Evolutionary conservation across 768 basidiomycete species (phyloP).

Genomic region (Collybia sordida): DNA sequence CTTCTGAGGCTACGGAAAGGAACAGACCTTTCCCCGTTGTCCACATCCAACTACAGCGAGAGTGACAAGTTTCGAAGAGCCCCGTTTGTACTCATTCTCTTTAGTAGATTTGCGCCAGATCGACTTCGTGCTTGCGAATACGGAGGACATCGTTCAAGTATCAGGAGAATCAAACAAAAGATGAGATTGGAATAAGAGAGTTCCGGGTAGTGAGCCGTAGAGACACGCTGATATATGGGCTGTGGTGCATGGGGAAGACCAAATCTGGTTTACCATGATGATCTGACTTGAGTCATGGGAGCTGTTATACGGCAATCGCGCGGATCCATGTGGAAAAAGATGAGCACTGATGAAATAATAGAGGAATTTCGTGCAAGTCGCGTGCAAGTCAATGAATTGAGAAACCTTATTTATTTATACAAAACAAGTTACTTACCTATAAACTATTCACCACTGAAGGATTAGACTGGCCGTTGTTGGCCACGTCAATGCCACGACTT

Average conservation of each 20-base stretch:
- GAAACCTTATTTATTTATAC: neutral
- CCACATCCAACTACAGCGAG: slow-evolving; percentile 83
- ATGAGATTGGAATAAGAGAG: neutral
- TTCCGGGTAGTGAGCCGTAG: too few relatives aligned
- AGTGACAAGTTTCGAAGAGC: slow-evolving; percentile 47
- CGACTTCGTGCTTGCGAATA: slow-evolving; percentile 27
- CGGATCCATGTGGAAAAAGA: too few relatives aligned
- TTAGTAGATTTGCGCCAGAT: slow-evolving; percentile 31
- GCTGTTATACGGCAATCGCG: neutral
- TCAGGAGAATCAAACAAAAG: neutral
- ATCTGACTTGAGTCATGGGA: neutral
- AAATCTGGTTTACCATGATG: too few relatives aligned
- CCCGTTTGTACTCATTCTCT: slow-evolving; percentile 10
- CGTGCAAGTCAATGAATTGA: neutral
- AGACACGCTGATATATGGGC: too few relatives aligned
- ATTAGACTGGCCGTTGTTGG: neutral
- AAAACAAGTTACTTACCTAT: too few relatives aligned
- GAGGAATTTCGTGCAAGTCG: too few relatives aligned
- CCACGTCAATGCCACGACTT: slow-evolving; percentile 60
- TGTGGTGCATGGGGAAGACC: too few relatives aligned
- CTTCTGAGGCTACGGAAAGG: neutral
- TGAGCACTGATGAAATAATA: too few relatives aligned
- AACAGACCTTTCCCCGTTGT: slow-evolving; percentile 69
- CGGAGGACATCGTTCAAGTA: slow-evolving; percentile 1
- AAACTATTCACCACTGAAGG: neutral